A percentile compares a stretch with the other conserved stretches of the same genome.
Conservation (phyloP, 2,329 filamentous ascomycete species). For the Arthrobotrys pseudoclavata region DNA sequence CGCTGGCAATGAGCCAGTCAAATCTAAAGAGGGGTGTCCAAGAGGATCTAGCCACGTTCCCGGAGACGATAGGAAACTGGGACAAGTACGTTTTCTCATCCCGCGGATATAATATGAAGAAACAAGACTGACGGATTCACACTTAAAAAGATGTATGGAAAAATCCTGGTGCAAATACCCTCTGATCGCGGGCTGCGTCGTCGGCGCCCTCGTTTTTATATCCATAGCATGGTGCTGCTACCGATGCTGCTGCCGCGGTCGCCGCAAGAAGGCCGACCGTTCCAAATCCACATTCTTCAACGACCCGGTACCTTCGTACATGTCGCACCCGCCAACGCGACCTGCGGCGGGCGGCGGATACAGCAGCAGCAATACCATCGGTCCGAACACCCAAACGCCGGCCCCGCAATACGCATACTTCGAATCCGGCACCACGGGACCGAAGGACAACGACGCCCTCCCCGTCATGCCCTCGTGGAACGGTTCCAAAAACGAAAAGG, state of each 20-base stretch:
- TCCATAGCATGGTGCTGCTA: slow-evolving; percentile 63
- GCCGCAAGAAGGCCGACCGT: slow-evolving; percentile 44
- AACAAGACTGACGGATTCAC: slow-evolving; percentile 4
- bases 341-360: background rate
- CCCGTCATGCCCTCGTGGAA: slow-evolving; percentile 63
- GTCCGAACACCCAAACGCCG: slow-evolving; percentile 30
- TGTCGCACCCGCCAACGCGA: slow-evolving; percentile 19
- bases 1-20: slow-evolving; percentile 49
- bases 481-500: slow-evolving; percentile 59
- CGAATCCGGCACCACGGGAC: slow-evolving; percentile 49
- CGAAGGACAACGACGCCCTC: slow-evolving; percentile 61
- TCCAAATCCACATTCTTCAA: slow-evolving; percentile 58
- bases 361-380: slow-evolving; percentile 25
- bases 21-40: slow-evolving; percentile 65
- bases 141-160: slow-evolving; percentile 47
- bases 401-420: slow-evolving; percentile 63
- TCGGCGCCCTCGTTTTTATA: slow-evolving; percentile 62
- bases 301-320: slow-evolving; percentile 49
- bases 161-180: slow-evolving; percentile 62
- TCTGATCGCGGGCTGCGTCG: slow-evolving; percentile 62
- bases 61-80: slow-evolving; percentile 52
- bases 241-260: slow-evolving; percentile 61
- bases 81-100: slow-evolving; percentile 45
- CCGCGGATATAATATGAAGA: background rate
- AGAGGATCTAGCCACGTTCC: slow-evolving; percentile 53